phyloP scores from a whole-genome alignment of 345 rosid genomes.

The Hevea brasiliensis region DNA sequence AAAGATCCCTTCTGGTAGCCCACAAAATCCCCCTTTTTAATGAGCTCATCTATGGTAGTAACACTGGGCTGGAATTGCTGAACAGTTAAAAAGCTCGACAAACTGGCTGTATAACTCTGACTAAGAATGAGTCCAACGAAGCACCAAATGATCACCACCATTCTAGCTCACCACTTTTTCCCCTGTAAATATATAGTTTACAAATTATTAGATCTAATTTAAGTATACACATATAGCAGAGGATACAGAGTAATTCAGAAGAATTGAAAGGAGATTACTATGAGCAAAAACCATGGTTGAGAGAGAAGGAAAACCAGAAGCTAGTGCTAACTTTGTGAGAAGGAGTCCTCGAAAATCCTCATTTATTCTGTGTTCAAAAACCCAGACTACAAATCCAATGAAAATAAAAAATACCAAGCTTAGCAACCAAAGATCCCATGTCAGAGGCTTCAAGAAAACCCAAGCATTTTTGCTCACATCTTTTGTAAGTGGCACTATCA shows the following conservation, averaged over 20 bases:
- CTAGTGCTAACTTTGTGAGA: slow-evolving; percentile 58
- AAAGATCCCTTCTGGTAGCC: too few relatives aligned
- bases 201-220: not conserved
- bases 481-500: slow-evolving; percentile 58
- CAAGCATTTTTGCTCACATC: slow-evolving; percentile 38
- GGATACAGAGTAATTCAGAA: too few relatives aligned
- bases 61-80: too few relatives aligned
- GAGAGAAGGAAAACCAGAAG: slow-evolving; percentile 70
- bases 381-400: slow-evolving; percentile 65
- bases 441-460: slow-evolving; percentile 71
- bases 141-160: not conserved
- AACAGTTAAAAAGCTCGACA: too few relatives aligned
- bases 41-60: too few relatives aligned
- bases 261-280: not conserved
- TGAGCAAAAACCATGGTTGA: slow-evolving; percentile 30
- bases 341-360: slow-evolving; percentile 75
- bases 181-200: not conserved
- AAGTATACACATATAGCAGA: too few relatives aligned
- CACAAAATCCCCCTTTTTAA: too few relatives aligned
- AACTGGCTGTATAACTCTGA: too few relatives aligned
- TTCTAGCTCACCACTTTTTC: not conserved
- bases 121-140: too few relatives aligned
- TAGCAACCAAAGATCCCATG: slow-evolving; percentile 57
- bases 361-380: slow-evolving; percentile 66
- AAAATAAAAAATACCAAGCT: slow-evolving; percentile 45